These are phyloP conservation scores for Populus davidiana DNA, from an alignment of 345 rosid species.

Conservation along the genomic window DNA sequence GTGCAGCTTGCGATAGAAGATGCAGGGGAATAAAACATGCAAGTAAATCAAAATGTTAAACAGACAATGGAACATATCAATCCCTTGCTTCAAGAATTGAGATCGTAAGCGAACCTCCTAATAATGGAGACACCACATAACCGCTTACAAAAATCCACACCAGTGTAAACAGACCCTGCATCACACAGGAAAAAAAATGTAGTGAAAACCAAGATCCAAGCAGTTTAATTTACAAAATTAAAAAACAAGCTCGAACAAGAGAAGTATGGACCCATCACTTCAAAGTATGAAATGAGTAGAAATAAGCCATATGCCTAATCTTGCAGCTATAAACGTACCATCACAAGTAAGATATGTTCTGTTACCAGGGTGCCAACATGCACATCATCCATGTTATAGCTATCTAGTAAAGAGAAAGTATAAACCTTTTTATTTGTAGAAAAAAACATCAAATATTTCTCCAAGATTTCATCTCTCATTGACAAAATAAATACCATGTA, in stretches of 20 bases:
- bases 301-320: not conserved
- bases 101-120: conserved; percentile 64
- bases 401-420: not conserved
- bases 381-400: not conserved
- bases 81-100: conserved; percentile 9
- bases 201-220: not conserved
- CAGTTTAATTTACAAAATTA: not conserved
- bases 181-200: conserved; percentile 7
- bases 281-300: not conserved
- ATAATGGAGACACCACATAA: conserved; percentile 96
- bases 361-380: not conserved
- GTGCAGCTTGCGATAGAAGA: not conserved
- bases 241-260: not conserved
- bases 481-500: not conserved
- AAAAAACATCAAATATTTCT: not conserved
- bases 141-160: conserved; percentile 97
- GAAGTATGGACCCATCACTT: not conserved
- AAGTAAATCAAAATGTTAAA: not conserved
- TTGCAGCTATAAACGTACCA: not conserved
- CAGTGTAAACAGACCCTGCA: conserved; percentile 93
- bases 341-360: not conserved
- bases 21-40: not conserved
- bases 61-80: not conserved
- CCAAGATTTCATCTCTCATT: not conserved
- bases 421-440: not conserved